phyloP scores from a whole-genome alignment of 805 yeast genomes.

The Huiozyma naganishii region DNA sequence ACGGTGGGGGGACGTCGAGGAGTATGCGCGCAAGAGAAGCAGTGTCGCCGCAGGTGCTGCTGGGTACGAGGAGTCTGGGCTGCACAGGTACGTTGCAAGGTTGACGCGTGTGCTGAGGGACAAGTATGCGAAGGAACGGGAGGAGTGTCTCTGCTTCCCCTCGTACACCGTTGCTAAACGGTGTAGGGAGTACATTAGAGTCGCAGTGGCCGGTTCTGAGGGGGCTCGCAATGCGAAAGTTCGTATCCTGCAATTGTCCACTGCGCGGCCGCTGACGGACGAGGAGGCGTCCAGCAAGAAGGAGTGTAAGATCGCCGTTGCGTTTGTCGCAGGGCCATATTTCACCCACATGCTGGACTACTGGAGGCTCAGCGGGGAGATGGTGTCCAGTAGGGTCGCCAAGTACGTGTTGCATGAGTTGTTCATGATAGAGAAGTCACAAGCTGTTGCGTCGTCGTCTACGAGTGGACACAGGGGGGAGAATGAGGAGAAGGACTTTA shows the following conservation, averaged over 20 bases:
- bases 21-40: conserved; percentile 63
- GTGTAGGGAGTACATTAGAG: conserved; percentile 67
- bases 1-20: conserved; percentile 88
- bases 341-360: conserved; percentile 65
- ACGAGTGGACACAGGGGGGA: neutral
- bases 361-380: conserved; percentile 98
- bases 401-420: conserved; percentile 69
- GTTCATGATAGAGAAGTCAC: conserved; percentile 28
- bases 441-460: neutral
- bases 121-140: conserved; percentile 74
- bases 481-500: conserved; percentile 34
- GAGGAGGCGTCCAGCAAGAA: conserved; percentile 49
- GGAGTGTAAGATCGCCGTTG: conserved; percentile 64
- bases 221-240: conserved; percentile 27
- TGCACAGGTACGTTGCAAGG: conserved; percentile 52
- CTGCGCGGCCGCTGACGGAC: conserved; percentile 51
- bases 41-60: conserved; percentile 79
- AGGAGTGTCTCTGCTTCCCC: conserved; percentile 65
- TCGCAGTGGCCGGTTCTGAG: conserved; percentile 19
- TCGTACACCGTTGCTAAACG: conserved; percentile 70
- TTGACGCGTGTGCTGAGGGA: conserved; percentile 43
- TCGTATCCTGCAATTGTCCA: conserved; percentile 62
- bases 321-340: conserved; percentile 58
- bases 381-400: conserved; percentile 82
- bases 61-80: conserved; percentile 45